Conservation (phyloP, 192 early-diverging fungal genomes). For the Coemansia sp. region DNA sequence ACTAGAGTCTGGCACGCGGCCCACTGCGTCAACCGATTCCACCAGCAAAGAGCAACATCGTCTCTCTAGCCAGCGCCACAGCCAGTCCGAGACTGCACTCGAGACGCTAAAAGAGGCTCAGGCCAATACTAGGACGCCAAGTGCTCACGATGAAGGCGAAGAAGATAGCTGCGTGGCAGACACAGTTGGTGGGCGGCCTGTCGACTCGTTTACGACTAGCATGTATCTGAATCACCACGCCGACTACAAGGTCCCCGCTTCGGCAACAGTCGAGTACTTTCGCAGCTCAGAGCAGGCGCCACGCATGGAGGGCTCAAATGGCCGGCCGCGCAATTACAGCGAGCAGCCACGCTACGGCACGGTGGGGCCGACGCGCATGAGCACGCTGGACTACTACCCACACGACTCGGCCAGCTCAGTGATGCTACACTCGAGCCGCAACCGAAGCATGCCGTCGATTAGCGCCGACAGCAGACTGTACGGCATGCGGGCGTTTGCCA, state of each 20-base stretch:
- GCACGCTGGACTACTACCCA: conserved; percentile 34
- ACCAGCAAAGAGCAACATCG: conserved; percentile 10
- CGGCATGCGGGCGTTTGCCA: conserved; percentile 78
- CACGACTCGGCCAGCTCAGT: conserved; percentile 17
- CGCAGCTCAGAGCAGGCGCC: conserved; percentile 28
- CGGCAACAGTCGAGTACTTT: conserved; percentile 34
- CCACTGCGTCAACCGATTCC: background rate
- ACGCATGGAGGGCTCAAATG: conserved; percentile 4
- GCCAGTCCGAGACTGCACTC: conserved; percentile 54
- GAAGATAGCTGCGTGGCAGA: conserved; percentile 3
- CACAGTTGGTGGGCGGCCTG: background rate
- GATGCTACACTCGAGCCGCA: conserved; percentile 57
- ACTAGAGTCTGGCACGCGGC: conserved; percentile 22
- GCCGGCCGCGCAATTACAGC: conserved; percentile 37
- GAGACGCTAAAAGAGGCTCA: conserved; percentile 45
- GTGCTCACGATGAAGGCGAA: background rate
- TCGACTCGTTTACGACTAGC: conserved; percentile 10
- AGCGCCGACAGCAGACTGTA: conserved; percentile 59
- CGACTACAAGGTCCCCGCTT: conserved; percentile 43
- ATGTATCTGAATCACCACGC: conserved; percentile 10
- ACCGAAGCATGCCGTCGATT: conserved; percentile 71
- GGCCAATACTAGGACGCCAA: background rate
- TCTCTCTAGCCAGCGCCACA: conserved; percentile 39
- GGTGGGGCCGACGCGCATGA: conserved; percentile 27
- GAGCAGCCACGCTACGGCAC: conserved; percentile 13